A percentile compares a stretch with the other conserved stretches of the same genome.
phyloP scores from a whole-genome alignment of 2,329 filamentous ascomycete species.

The Aspergillus calidoustus region DNA sequence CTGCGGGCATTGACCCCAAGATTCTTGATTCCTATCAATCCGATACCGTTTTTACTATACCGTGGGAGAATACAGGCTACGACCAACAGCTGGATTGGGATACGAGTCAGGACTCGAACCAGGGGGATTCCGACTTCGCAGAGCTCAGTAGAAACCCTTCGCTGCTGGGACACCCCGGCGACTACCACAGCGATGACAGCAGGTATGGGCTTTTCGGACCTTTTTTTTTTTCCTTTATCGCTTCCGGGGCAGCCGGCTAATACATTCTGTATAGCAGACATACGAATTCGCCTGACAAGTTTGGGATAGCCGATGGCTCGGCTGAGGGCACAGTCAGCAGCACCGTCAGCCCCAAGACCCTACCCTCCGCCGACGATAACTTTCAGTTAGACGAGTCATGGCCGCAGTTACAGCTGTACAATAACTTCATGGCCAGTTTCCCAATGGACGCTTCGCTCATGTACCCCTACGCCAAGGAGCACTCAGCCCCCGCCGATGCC shows the following conservation, averaged over 20 bases:
- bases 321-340: constrained; percentile 39
- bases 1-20: constrained; percentile 49
- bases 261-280: constrained; percentile 34
- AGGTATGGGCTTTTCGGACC: constrained; percentile 30
- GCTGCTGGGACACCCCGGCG: constrained; percentile 31
- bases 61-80: constrained; percentile 43
- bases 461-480: constrained; percentile 40
- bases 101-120: constrained; percentile 45
- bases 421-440: constrained; percentile 37
- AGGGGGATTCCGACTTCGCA: constrained; percentile 41
- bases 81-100: constrained; percentile 45
- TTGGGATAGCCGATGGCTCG: constrained; percentile 35
- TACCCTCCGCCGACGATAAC: constrained; percentile 44
- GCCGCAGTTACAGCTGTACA: constrained; percentile 44
- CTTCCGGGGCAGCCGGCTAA: constrained; percentile 15
- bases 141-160: constrained; percentile 35
- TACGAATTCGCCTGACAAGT: constrained; percentile 37
- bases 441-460: constrained; percentile 39
- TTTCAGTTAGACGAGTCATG: constrained; percentile 44
- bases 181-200: constrained; percentile 30
- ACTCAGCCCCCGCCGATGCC: constrained; percentile 30
- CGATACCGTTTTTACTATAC: constrained; percentile 39
- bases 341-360: constrained; percentile 43
- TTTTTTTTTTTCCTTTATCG: constrained; percentile 1
- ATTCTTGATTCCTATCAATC: constrained; percentile 47